Conservation (phyloP, 1,284 basidiomycete genomes). For the Meripilus lineatus region DNA sequence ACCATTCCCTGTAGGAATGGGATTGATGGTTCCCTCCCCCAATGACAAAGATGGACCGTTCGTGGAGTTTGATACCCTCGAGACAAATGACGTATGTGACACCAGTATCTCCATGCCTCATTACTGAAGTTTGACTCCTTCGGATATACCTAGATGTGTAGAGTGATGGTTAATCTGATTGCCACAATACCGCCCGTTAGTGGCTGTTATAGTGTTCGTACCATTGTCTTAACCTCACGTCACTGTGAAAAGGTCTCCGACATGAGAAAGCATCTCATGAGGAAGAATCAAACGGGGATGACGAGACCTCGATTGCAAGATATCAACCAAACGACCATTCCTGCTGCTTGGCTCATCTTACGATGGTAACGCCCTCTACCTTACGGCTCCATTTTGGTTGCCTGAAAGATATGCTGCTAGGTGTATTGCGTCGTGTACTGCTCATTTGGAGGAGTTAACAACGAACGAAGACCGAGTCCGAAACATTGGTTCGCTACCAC, state of each 20-base stretch:
- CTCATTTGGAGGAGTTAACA: slow-evolving; percentile 57
- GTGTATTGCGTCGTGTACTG: slow-evolving; percentile 63
- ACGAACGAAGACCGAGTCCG: slow-evolving; percentile 41
- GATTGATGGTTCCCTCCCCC: slow-evolving; percentile 39
- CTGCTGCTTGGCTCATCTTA: slow-evolving; percentile 56
- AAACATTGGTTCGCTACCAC: slow-evolving; percentile 27
- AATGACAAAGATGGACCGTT: too few species aligned
- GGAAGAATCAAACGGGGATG: slow-evolving; percentile 41
- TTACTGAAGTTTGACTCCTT: neutral
- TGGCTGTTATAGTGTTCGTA: too few species aligned
- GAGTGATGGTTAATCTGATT: slow-evolving; percentile 37
- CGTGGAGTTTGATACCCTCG: slow-evolving; percentile 44
- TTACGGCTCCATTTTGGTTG: too few species aligned
- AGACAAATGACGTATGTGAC: slow-evolving; percentile 29
- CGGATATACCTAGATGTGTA: slow-evolving; percentile 37
- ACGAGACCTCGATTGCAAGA: slow-evolving; percentile 46
- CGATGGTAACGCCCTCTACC: slow-evolving; percentile 45
- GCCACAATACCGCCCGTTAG: slow-evolving; percentile 44
- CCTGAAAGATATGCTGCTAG: too few species aligned
- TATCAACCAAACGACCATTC: slow-evolving; percentile 38
- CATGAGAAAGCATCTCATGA: slow-evolving; percentile 51
- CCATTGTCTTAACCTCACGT: too few species aligned
- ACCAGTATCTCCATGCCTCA: neutral
- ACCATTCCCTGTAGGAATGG: slow-evolving; percentile 54
- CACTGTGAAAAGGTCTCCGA: slow-evolving; percentile 38